Evolutionary conservation across 441 rosid genomes (phyloP).

Genomic region (Populus hybrid): DNA sequence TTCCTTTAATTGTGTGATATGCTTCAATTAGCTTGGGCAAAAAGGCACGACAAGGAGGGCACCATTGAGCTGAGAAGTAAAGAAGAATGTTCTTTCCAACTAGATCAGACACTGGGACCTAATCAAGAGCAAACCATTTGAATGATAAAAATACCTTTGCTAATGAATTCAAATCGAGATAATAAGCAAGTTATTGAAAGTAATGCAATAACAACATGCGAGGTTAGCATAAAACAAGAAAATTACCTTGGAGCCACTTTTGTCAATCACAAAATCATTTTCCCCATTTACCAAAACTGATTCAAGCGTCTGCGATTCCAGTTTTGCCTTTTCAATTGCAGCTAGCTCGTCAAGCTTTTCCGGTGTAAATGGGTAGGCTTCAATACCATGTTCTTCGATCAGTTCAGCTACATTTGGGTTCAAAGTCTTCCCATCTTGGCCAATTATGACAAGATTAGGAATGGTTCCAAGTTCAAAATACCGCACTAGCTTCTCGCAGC

Average conservation of each 20-base stretch:
- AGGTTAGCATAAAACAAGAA: neutral
- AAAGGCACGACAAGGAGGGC: slow-evolving; percentile 32
- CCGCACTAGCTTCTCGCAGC: slow-evolving; percentile 24
- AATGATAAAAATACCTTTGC: neutral
- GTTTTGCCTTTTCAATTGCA: slow-evolving; percentile 28
- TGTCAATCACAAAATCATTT: slow-evolving; percentile 30
- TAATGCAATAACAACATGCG: neutral
- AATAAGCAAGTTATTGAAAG: neutral
- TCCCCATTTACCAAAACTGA: slow-evolving; percentile 36
- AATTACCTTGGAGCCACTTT: slow-evolving; percentile 26
- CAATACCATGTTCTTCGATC: slow-evolving; percentile 29
- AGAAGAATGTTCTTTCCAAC: slow-evolving; percentile 37
- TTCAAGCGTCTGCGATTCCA: slow-evolving; percentile 39
- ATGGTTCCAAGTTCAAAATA: slow-evolving; percentile 30
- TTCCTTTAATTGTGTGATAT: slow-evolving; percentile 28
- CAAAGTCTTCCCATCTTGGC: slow-evolving; percentile 38
- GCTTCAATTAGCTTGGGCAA: slow-evolving; percentile 23
- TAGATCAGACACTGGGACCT: slow-evolving; percentile 33
- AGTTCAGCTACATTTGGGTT: slow-evolving; percentile 32
- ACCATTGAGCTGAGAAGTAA: slow-evolving; percentile 37
- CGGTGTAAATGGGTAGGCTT: slow-evolving; percentile 43
- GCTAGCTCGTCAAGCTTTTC: slow-evolving; percentile 36
- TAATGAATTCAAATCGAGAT: neutral
- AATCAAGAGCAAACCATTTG: neutral
- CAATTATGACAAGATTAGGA: slow-evolving; percentile 40